phyloP scores from a whole-genome alignment of 176 grass and related monocot species.

The Hsuehochloa calcarea region DNA sequence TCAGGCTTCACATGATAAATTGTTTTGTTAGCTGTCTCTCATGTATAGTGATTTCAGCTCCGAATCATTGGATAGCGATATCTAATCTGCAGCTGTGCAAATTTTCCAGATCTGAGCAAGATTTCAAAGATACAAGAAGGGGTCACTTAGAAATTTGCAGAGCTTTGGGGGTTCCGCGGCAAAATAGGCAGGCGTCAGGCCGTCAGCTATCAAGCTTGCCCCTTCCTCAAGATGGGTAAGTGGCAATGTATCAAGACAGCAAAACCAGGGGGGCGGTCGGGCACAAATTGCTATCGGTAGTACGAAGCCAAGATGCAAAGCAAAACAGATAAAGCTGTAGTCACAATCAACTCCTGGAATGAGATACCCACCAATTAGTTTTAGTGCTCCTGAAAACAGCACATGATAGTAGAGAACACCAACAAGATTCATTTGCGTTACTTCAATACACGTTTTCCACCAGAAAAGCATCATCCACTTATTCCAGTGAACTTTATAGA shows the following conservation, averaged over 20 bases:
- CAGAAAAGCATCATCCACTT: conserved; percentile 21
- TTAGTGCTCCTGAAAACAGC: conserved; percentile 5
- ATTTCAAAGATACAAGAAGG: background rate
- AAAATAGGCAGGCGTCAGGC: background rate
- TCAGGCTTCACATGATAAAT: background rate
- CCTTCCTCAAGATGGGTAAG: background rate
- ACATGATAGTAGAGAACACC: conserved; percentile 7
- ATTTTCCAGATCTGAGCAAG: conserved; percentile 23
- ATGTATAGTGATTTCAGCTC: conserved; percentile 10
- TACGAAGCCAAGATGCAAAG: conserved; percentile 65
- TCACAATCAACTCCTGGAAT: conserved; percentile 68
- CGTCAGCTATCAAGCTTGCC: background rate
- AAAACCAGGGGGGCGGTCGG: background rate
- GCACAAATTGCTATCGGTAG: conserved; percentile 44
- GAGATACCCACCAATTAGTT: conserved; percentile 24
- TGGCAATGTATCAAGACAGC: background rate
- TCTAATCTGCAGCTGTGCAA: background rate
- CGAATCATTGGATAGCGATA: background rate
- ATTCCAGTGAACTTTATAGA: background rate
- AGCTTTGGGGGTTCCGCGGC: background rate
- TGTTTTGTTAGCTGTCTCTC: background rate
- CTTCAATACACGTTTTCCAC: conserved; percentile 12
- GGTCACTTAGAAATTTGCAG: background rate
- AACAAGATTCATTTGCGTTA: background rate
- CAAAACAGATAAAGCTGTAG: conserved; percentile 36